phyloP scores from a whole-genome alignment of 768 basidiomycete species.

The Serendipita sp. region DNA sequence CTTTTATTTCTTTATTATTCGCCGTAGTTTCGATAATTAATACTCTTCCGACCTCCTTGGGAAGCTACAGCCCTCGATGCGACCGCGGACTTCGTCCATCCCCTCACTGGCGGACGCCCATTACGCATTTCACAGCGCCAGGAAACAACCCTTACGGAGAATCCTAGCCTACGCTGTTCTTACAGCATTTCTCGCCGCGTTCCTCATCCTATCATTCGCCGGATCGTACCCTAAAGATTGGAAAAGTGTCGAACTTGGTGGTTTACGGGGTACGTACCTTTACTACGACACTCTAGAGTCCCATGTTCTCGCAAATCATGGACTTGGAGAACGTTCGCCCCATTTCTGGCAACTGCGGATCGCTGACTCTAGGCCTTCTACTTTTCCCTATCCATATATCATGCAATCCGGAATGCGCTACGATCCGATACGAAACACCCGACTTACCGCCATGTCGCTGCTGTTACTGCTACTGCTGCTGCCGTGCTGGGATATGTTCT shows the following conservation, averaged over 20 bases:
- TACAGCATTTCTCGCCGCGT: not conserved
- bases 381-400: not conserved
- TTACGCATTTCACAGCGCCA: not conserved
- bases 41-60: too few species aligned
- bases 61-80: not conserved
- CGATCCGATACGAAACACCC: too few species aligned
- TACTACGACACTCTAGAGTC: too few species aligned
- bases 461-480: not conserved
- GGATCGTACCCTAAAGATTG: not conserved
- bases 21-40: too few species aligned
- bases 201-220: not conserved
- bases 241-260: not conserved
- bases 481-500: not conserved
- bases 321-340: not conserved
- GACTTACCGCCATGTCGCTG: not conserved
- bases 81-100: not conserved
- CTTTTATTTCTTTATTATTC: too few species aligned
- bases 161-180: not conserved
- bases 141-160: not conserved
- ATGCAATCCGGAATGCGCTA: too few species aligned
- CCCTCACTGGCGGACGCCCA: constrained; percentile 1
- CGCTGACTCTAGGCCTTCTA: not conserved
- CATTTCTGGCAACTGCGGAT: not conserved
- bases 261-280: not conserved
- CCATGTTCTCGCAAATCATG: too few species aligned